Evolutionary conservation across 768 basidiomycete genomes (phyloP), one percentile per base, ranked within the genome.

Genomic region (Lactarius vividus): DNA sequence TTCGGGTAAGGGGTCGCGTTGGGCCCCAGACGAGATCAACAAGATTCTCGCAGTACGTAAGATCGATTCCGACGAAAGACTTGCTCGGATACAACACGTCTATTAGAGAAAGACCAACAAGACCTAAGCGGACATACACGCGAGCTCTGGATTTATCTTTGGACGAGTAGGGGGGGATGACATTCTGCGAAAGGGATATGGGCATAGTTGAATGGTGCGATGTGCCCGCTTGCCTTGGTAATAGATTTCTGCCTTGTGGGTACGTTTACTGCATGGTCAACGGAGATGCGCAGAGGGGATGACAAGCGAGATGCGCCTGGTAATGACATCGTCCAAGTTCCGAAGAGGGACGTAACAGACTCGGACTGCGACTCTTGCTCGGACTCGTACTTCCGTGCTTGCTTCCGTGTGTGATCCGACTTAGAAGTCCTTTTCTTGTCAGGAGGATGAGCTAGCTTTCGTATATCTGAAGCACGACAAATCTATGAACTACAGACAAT

Each of bases 281-380:
- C 8, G 61, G 58, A 35, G 57, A 59, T 33, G n/a, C 9, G 72
- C 26, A 53, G 37, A 56, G 52, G 8, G 2, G 11, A 23, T 67
- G 61, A 71, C 44, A 72, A 29, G n/a, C 64, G 46, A 70, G 63
- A 66, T 60, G 62, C 44, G 85, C 94, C 91, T 73, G 89, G 88
- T 18, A 93, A 75, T 95, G 92, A 96, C 74, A 98, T 77, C 0
- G 82, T 89, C 96, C 96, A 99, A 67, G 94, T 94, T 57, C 88
- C 91, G 71, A 15, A 57, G 6, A 31, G 2, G 26, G 18, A 35
- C n/a, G n/a, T n/a, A n/a, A n/a, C n/a, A n/a, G n/a, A n/a, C n/a
- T n/a, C n/a, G n/a, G n/a, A n/a, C n/a, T n/a, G n/a, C n/a, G n/a
- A n/a, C n/a, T n/a, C n/a, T n/a, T n/a, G n/a, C n/a, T n/a, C n/a